Conservation (phyloP, 768 basidiomycete species). For the Russula olivacea region DNA sequence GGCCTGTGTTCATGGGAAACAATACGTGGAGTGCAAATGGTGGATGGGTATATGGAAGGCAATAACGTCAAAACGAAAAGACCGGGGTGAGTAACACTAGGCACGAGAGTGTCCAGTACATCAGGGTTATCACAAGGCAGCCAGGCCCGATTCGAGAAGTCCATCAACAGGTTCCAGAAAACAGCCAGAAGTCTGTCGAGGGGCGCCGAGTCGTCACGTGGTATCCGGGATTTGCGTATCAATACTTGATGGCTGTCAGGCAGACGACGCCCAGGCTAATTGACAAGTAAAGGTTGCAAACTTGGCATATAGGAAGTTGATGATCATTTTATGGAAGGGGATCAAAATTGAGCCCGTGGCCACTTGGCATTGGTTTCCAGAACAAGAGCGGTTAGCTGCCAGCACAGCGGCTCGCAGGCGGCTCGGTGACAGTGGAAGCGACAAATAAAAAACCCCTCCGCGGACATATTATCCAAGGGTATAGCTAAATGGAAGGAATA, state of each 20-base stretch:
- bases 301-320: not conserved
- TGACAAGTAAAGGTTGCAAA: not conserved
- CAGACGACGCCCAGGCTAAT: not conserved
- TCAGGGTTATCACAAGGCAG: not conserved
- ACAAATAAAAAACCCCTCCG: not conserved
- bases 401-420: not conserved
- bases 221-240: not conserved
- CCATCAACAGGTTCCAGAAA: conserved; percentile 6
- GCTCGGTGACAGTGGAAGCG: not conserved
- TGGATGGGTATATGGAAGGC: not conserved
- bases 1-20: conserved; percentile 6
- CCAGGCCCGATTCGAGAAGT: conserved; percentile 4
- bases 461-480: not conserved
- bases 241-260: not conserved
- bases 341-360: not conserved
- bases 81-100: not conserved
- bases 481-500: not conserved
- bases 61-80: not conserved
- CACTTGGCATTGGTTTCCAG: not conserved
- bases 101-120: not conserved
- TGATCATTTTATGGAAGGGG: not conserved
- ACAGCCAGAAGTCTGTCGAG: not conserved
- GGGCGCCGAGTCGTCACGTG: conserved; percentile 4
- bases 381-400: not conserved
- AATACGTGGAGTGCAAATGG: conserved; percentile 9